Evolutionary conservation across 129 eudicot genomes (phyloP), one percentile per base, ranked within the genome.

Genomic region (Apium graveolens): DNA sequence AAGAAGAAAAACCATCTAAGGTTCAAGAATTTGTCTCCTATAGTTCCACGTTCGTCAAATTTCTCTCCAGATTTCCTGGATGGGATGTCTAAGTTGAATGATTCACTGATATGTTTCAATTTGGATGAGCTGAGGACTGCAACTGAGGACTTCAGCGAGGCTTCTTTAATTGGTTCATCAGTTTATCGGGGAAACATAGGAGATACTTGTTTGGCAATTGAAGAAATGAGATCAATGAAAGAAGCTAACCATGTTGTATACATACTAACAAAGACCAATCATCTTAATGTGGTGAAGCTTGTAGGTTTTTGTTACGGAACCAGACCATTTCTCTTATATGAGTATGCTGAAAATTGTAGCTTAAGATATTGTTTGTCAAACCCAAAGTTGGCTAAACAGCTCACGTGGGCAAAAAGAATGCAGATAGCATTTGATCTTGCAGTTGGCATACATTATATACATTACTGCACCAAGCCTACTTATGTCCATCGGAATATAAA

Each of bases 341-440:
- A 88, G 82, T 85, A 72, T 76, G 86, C 86, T 12, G 76, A 88
- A 81, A 85, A 88, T 45, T 85, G 89, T 1, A 85, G 86, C 73
- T 70, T 85, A 77, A 80, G 91, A 45, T 81, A 85, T 69, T 88
- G 89, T 79, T 79, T 88, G 60, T 44, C 77, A 1, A 82, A 83
- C 75, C 31, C 72, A 11, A 81, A 76, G 34, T 27, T 48, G 7
- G 75, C 79, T 78, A 83, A 85, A 35, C 79, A 51, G 46, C 41
- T 88, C 74, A 83, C 84, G 20, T 88, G 89, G 89, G 45, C n/a
- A 17, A 79, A 62, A 37, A 79, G 91, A 74, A 37, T 88, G 39
- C 87, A 88, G 78, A 83, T 83, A 35, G 87, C 87, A 78, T 88
- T 81, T 48, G 91, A 88, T 74, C 38, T 88, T 5, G 89, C 89